Evolutionary conservation across 495 filamentous ascomycete genomes (phyloP).

Genomic region (Ascobolus immersus): DNA sequence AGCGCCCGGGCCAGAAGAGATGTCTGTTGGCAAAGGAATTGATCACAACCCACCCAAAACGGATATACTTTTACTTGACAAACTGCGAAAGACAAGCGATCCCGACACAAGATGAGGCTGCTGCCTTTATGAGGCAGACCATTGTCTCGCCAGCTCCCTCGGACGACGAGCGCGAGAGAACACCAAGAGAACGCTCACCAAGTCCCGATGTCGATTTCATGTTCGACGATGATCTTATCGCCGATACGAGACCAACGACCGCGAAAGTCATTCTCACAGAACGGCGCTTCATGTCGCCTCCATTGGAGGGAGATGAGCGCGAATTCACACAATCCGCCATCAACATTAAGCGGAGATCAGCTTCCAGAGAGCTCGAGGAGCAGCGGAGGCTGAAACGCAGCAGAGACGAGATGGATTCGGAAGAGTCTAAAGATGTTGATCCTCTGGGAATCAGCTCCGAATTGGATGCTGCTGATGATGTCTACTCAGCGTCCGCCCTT

Average conservation of each 20-base stretch:
- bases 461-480: conserved; percentile 15
- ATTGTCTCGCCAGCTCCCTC: conserved; percentile 71
- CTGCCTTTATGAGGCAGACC: conserved; percentile 14
- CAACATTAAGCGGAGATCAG: conserved; percentile 44
- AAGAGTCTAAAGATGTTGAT: conserved; percentile 27
- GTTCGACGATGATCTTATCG: conserved; percentile 57
- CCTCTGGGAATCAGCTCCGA: conserved; percentile 20
- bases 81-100: conserved; percentile 60
- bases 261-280: conserved; percentile 8
- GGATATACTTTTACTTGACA: conserved; percentile 87
- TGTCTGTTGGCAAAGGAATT: conserved; percentile 86
- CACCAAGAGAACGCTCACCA: conserved; percentile 51
- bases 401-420: conserved; percentile 16
- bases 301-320: conserved; percentile 80
- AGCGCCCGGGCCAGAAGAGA: conserved; percentile 42
- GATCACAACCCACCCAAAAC: conserved; percentile 69
- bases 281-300: conserved; percentile 28
- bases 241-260: too few species aligned
- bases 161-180: conserved; percentile 44
- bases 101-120: conserved; percentile 39
- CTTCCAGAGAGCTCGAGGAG: conserved; percentile 20
- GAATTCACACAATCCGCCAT: conserved; percentile 91
- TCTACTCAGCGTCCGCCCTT: conserved; percentile 5
- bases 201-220: conserved; percentile 88
- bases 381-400: conserved; percentile 22